Evolutionary conservation across 345 rosid species (phyloP).

Genomic region (Eucalyptus melliodora): DNA sequence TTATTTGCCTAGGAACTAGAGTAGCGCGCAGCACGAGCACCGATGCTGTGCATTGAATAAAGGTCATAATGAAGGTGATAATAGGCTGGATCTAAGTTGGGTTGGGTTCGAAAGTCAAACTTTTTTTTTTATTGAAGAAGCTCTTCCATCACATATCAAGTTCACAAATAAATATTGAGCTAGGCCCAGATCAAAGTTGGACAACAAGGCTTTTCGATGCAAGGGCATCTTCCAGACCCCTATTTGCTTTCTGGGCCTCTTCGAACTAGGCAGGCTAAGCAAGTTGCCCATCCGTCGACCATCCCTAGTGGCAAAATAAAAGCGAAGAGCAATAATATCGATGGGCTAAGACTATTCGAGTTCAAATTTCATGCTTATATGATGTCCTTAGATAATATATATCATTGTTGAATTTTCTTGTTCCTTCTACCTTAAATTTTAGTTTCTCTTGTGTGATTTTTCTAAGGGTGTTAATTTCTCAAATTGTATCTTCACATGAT

Average conservation of each 20-base stretch:
- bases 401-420: not conserved
- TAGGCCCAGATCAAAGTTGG: not conserved
- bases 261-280: not conserved
- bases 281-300: not conserved
- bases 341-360: not conserved
- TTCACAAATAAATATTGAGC: not conserved
- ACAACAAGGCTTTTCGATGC: not conserved
- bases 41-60: no score
- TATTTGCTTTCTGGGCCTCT: not conserved
- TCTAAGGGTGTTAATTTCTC: not conserved
- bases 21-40: not conserved
- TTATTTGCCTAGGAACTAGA: not conserved
- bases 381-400: not conserved
- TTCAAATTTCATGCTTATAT: not conserved
- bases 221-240: not conserved
- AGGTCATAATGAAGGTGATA: not conserved
- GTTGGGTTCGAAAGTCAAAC: not conserved
- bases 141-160: not conserved
- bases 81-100: not conserved
- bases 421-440: not conserved
- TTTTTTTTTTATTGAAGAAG: not conserved
- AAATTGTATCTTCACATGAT: not conserved
- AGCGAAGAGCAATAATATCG: not conserved
- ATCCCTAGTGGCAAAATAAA: not conserved
- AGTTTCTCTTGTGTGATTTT: not conserved